Evolutionary conservation across 495 filamentous ascomycete genomes (phyloP).

Genomic region (Penicillium longicatenatum): DNA sequence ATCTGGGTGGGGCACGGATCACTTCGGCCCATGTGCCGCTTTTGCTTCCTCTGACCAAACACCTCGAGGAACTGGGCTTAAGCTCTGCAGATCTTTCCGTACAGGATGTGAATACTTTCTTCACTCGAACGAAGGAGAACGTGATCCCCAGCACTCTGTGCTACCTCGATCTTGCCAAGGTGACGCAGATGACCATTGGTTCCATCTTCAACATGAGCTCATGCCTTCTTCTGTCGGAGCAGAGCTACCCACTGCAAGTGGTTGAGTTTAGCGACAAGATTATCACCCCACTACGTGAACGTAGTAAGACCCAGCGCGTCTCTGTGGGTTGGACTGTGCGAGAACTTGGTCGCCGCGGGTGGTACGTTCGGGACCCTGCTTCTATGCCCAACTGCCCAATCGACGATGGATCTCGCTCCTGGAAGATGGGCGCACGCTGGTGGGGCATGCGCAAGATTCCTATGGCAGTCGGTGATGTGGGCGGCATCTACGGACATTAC

Average conservation of each 20-base stretch:
- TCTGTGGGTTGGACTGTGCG: constrained; percentile 65
- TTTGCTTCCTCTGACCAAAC: constrained; percentile 71
- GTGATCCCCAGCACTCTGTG: constrained; percentile 60
- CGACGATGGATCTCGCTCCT: constrained; percentile 59
- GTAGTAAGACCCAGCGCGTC: constrained; percentile 49
- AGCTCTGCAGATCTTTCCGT: constrained; percentile 67
- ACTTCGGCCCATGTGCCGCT: constrained; percentile 62
- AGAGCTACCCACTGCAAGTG: constrained; percentile 73
- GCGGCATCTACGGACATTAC: constrained; percentile 83
- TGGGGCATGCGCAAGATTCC: constrained; percentile 91
- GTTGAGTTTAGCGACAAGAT: constrained; percentile 76
- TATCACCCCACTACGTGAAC: constrained; percentile 59
- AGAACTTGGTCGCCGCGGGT: constrained; percentile 69
- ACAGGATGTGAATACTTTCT: constrained; percentile 61
- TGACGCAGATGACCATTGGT: constrained; percentile 56
- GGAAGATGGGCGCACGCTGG: constrained; percentile 89
- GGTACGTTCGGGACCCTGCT: constrained; percentile 62
- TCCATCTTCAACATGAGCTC: constrained; percentile 60
- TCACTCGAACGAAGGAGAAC: constrained; percentile 31
- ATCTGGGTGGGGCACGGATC: constrained; percentile 75
- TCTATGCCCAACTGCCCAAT: constrained; percentile 33
- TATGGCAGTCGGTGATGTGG: constrained; percentile 74
- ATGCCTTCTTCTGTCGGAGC: constrained; percentile 61
- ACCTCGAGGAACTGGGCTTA: constrained; percentile 77
- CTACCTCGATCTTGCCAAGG: constrained; percentile 74